Base-by-base conservation (phyloP, 306 rosid species). In the Trichosanthes cucumerina region DNA sequence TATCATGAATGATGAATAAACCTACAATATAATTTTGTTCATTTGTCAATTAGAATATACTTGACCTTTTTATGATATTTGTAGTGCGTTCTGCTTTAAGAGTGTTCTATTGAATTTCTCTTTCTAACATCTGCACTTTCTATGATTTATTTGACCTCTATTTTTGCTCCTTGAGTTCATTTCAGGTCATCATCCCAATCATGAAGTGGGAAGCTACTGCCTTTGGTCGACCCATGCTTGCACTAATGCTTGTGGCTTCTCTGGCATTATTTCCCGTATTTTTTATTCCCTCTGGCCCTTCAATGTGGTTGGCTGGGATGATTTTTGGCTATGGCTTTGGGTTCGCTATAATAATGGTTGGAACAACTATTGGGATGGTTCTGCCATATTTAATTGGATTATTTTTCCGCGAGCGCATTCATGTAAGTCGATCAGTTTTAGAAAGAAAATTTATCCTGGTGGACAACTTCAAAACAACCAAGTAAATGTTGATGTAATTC, bases 251-350 rank as follows among this genome's bases (percentile, higher is more conserved):
- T 6, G 87, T 92, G 78, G 97, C 92, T 84, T 96, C 99, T 83
- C 82, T 96, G 75, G 97, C 98, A 57, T 81, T 92, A 56, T 96
- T 96, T 84, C 99, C 99, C 4, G 93, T 89, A 66, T 69, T 96
- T 50, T 79, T 96, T 69, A 84, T 96, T 73, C 99, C 98, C 77
- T 92, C 99, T 41, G 98, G 97, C 56, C 99, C 99, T 82, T 96
- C 99, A 85, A 92, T 96, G 99, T 96, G 99, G 98, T 83, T 96
- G 88, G 97, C 99, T 39, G 98, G 98, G 78, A 96, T 96, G 98
- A 96, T 92, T 73, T 95, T 96, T 87, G 99, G 99, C 78, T 92
- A 96, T 84, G 99, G 96, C 76, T 85, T 91, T 56, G 98, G 99
- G 59, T 96, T 96, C 52, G 83, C 91, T 52, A 96, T 96, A 72